Evolutionary conservation across 2,329 filamentous ascomycete species (phyloP).

Genomic region (Epichloe aotearoae): DNA sequence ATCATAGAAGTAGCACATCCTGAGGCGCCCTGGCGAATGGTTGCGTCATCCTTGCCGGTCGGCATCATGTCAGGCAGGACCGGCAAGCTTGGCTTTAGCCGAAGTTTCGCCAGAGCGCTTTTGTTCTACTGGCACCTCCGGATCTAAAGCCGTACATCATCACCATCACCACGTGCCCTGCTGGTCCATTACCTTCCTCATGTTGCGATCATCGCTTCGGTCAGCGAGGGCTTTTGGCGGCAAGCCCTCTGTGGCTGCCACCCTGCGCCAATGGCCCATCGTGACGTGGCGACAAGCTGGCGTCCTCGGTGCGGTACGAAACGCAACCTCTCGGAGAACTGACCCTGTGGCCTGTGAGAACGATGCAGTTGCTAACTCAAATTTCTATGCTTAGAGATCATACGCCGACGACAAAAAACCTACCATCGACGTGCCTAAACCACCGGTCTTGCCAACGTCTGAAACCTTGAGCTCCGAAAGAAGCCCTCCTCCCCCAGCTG

Average conservation of each 20-base stretch:
- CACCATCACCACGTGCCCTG: slow-evolving; percentile 20
- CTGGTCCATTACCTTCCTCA: slow-evolving; percentile 40
- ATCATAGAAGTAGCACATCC: background rate
- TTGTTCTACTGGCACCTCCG: slow-evolving; percentile 20
- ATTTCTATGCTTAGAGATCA: slow-evolving; percentile 31
- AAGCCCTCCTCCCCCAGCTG: slow-evolving; percentile 26
- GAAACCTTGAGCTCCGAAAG: slow-evolving; percentile 37
- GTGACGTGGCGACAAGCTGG: slow-evolving; percentile 21
- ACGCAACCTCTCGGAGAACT: background rate
- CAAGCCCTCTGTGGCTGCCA: slow-evolving; percentile 38
- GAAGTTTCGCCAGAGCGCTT: slow-evolving; percentile 33
- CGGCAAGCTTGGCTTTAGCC: slow-evolving; percentile 19
- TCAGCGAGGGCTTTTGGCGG: slow-evolving; percentile 47
- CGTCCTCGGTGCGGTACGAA: slow-evolving; percentile 19
- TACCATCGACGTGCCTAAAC: slow-evolving; percentile 33
- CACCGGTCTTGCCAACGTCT: slow-evolving; percentile 39
- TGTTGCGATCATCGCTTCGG: slow-evolving; percentile 58
- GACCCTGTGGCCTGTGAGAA: background rate
- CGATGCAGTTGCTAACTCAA: background rate
- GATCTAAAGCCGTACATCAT: slow-evolving; percentile 10
- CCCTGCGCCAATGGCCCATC: slow-evolving; percentile 45
- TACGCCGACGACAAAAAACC: slow-evolving; percentile 43
- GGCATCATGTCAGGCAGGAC: slow-evolving; percentile 1
- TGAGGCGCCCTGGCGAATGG: background rate
- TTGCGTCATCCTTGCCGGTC: slow-evolving; percentile 24